These are phyloP conservation scores for Trichoderma breve DNA, from an alignment of 2,329 filamentous ascomycete species.

Conservation along the genomic window DNA sequence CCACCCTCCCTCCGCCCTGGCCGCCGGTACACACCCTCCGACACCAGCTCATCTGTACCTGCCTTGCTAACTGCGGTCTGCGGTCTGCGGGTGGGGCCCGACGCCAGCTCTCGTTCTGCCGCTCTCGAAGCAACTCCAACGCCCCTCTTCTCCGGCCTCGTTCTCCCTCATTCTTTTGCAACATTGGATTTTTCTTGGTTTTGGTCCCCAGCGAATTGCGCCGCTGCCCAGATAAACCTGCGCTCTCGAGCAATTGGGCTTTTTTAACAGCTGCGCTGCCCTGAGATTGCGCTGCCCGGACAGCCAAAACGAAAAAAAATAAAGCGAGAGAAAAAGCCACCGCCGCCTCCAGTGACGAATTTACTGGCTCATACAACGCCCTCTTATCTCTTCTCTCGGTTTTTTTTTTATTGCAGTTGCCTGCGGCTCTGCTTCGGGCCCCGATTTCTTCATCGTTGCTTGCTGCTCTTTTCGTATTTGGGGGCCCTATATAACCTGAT, in stretches of 20 bases:
- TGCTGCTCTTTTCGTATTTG: too few species aligned
- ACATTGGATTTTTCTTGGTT: background rate
- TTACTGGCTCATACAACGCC: too few species aligned
- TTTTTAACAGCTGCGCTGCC: background rate
- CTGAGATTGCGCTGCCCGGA: background rate
- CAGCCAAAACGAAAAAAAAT: too few species aligned
- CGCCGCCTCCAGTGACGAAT: background rate
- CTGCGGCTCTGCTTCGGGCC: background rate
- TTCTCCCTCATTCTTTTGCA: background rate
- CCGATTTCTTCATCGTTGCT: background rate
- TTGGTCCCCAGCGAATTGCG: background rate
- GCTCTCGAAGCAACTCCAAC: background rate
- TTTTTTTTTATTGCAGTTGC: too few species aligned
- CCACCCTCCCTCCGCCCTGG: background rate
- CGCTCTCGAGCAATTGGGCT: background rate
- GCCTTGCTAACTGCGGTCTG: background rate
- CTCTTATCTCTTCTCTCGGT: too few species aligned
- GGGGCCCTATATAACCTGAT: background rate
- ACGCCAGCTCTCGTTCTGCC: background rate
- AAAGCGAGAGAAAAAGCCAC: background rate
- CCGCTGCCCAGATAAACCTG: background rate
- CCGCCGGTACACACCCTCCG: conserved; percentile 2
- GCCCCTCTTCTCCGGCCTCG: background rate
- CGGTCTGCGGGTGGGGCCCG: background rate
- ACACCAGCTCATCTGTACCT: background rate